phyloP scores from a whole-genome alignment of 257 asterid species.

The Anisodus tanguticus region DNA sequence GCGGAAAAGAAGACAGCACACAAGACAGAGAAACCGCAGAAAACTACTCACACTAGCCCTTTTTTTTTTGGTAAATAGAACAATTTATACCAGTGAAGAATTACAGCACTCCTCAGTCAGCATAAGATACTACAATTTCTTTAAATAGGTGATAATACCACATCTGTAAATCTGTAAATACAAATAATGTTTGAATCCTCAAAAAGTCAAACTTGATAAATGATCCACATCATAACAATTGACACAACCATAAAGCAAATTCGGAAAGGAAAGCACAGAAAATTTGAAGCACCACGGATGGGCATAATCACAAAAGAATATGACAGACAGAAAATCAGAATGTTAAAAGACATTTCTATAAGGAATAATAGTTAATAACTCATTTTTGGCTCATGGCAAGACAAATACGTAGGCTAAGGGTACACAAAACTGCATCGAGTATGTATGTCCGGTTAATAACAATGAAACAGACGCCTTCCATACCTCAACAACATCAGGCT shows the following conservation, averaged over 20 bases:
- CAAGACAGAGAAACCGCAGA: background rate
- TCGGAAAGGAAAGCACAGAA: background rate
- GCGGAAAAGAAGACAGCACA: background rate
- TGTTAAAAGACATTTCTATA: background rate
- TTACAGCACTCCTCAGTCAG: no score
- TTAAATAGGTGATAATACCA: background rate
- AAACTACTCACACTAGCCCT: background rate
- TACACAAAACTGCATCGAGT: background rate
- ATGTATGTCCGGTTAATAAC: background rate
- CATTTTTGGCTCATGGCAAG: background rate
- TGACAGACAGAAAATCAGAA: background rate
- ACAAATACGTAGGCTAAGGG: background rate
- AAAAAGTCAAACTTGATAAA: background rate
- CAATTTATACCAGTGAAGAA: no score
- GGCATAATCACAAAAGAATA: constrained; percentile 6
- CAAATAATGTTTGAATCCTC: background rate
- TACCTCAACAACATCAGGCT: constrained; percentile 99
- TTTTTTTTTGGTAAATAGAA: no score
- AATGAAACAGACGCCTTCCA: background rate
- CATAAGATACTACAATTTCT: no score
- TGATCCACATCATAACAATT: background rate
- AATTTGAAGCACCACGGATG: background rate
- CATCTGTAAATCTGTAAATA: background rate
- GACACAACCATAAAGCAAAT: constrained; percentile 17
- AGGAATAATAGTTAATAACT: constrained; percentile 23